Percentiles rank a stretch among this genome's conserved stretches.
These are phyloP conservation scores for Cercospora beticola DNA, from an alignment of 2,329 filamentous ascomycete species.

Conservation along the genomic window DNA sequence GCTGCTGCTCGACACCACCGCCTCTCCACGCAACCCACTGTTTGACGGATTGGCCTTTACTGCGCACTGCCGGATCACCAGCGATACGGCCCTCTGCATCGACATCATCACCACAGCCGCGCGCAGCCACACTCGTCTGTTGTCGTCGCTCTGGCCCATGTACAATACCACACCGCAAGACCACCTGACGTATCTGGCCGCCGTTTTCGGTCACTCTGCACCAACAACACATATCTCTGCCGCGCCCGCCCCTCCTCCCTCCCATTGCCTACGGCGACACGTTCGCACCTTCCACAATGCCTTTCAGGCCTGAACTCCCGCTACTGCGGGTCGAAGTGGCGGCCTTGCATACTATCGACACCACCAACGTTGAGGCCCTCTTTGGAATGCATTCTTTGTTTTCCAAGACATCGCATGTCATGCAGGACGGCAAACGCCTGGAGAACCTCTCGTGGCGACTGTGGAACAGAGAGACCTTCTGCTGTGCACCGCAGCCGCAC, in stretches of 20 bases:
- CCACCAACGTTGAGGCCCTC: constrained; percentile 84
- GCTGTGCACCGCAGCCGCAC: constrained; percentile 63
- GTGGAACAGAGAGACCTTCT: constrained; percentile 92
- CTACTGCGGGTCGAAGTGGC: constrained; percentile 89
- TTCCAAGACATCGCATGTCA: constrained; percentile 87
- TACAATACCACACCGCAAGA: constrained; percentile 10
- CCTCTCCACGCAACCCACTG: neutral
- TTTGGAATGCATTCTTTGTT: constrained; percentile 89
- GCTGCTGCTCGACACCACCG: constrained; percentile 3
- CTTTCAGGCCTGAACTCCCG: constrained; percentile 76
- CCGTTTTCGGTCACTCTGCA: constrained; percentile 18
- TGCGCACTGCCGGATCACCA: neutral
- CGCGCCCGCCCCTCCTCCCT: constrained; percentile 8
- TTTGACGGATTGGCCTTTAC: neutral
- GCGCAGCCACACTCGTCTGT: constrained; percentile 1
- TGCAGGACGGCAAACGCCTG: constrained; percentile 86
- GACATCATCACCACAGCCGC: neutral
- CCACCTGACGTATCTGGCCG: constrained; percentile 13
- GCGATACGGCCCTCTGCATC: neutral
- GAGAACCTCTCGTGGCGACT: constrained; percentile 96
- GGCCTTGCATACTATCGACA: constrained; percentile 93
- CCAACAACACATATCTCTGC: constrained; percentile 12
- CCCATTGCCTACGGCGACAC: constrained; percentile 15
- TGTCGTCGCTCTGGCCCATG: constrained; percentile 2
- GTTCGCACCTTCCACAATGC: constrained; percentile 59